These are phyloP conservation scores for Claviceps capensis DNA, from an alignment of 2,329 filamentous ascomycete genomes.

Conservation along the genomic window DNA sequence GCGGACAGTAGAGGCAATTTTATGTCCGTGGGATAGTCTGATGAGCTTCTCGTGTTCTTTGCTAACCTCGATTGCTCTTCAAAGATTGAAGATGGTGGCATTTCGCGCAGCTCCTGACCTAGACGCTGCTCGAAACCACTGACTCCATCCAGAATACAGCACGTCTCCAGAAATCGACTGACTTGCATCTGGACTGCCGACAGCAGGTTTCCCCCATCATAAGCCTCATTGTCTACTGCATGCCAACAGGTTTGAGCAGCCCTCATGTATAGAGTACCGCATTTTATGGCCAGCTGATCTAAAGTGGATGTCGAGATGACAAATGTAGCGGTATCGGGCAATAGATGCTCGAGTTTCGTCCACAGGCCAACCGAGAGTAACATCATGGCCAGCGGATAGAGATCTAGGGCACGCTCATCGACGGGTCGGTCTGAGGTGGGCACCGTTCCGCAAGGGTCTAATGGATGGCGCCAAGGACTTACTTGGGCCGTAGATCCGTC, in stretches of 20 bases:
- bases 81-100: background rate
- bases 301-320: conserved; percentile 48
- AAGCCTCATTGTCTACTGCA: conserved; percentile 45
- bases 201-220: conserved; percentile 34
- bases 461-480: conserved; percentile 43
- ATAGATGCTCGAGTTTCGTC: conserved; percentile 48
- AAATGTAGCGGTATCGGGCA: conserved; percentile 27
- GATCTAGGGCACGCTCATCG: conserved; percentile 47
- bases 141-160: conserved; percentile 44
- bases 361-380: conserved; percentile 65
- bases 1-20: background rate
- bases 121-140: conserved; percentile 41
- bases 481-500: conserved; percentile 8
- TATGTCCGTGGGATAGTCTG: background rate
- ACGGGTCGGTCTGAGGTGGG: conserved; percentile 34
- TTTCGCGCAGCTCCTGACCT: conserved; percentile 29
- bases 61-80: background rate
- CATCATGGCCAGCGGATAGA: conserved; percentile 61
- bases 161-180: conserved; percentile 46
- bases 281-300: conserved; percentile 50
- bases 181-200: conserved; percentile 39
- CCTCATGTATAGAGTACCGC: conserved; percentile 62
- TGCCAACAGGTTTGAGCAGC: conserved; percentile 59
- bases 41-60: conserved; percentile 2
- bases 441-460: conserved; percentile 40